A percentile compares a stretch with the other conserved stretches of the same genome.
phyloP scores from a whole-genome alignment of 2,329 filamentous ascomycete species.

The Sporothrix sp. region DNA sequence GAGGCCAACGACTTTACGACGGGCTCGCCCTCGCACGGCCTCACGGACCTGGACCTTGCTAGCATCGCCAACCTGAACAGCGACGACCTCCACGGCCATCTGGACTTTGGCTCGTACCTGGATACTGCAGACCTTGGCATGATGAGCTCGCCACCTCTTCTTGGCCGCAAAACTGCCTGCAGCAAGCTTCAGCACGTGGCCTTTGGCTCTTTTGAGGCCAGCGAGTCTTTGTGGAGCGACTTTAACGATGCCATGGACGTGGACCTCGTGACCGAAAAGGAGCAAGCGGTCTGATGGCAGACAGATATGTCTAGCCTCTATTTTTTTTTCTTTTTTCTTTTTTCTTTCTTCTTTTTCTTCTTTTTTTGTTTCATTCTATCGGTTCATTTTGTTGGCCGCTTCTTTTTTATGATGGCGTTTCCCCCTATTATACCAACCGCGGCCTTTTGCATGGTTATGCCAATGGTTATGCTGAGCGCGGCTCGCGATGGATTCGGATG shows the following conservation, averaged over 20 bases:
- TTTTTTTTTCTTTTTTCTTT: not conserved
- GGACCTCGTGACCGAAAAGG: not conserved
- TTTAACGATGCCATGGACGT: constrained; percentile 13
- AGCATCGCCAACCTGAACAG: constrained; percentile 31
- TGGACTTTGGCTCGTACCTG: constrained; percentile 41
- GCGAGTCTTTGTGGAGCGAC: constrained; percentile 20
- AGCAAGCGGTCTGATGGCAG: not conserved
- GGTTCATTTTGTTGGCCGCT: not conserved
- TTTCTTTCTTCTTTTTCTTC: not conserved
- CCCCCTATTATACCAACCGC: not conserved
- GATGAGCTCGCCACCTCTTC: constrained; percentile 38
- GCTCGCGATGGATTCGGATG: not conserved
- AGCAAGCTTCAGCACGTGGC: constrained; percentile 11
- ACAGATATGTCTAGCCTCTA: no score
- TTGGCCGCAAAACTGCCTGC: constrained; percentile 18
- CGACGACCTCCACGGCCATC: constrained; percentile 24
- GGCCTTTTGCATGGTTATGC: not conserved
- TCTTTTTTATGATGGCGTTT: not conserved
- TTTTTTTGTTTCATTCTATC: not conserved
- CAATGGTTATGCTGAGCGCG: not conserved
- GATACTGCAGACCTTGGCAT: constrained; percentile 38
- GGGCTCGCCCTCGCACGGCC: constrained; percentile 28
- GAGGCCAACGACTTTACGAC: constrained; percentile 40
- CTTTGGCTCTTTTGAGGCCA: constrained; percentile 20
- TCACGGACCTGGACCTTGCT: constrained; percentile 35